Base-by-base conservation (phyloP, 495 filamentous ascomycete genomes). In the Penicillium antarcticum region DNA sequence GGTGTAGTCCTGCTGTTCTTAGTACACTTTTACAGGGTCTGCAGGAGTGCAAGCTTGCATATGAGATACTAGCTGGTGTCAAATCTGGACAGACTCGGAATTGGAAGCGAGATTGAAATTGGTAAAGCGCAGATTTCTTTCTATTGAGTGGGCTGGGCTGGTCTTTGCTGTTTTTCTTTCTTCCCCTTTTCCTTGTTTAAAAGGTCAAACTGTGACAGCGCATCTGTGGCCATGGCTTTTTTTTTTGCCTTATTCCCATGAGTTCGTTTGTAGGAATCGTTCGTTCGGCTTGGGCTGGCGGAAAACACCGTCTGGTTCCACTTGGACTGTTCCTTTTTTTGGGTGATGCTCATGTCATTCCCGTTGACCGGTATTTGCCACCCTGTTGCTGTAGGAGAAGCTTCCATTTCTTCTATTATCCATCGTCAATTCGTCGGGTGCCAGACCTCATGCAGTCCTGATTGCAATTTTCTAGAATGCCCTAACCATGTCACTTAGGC, bases 381-480 rank as follows among this genome's bases (percentile, higher is more conserved):
- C 26, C 8, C 26, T 29, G 26, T 29, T 5, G 4, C 26, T 26
- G 18, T 26, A 48, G 36, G 49, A 50, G 49, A 61, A 56, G 40
- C 48, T 61, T 61, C 54, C 19, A 51, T 61, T 39, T 23, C 49
- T 63, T 63, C 57, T 53, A 50, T 57, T 54, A 58, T 57, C 42
- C 51, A 57, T 51, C 26, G 1, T 42, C 48, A 45, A 52, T 13
- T 23, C 29, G 26, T 50, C 47, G 37, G 51, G 42, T 37, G 42
- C 45, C 18, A 32, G 36, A 46, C 32, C 33, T 35, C 37, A 48
- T 36, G 51, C 46, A 52, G 58, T 36, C 55, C 48, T 40, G 40
- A 59, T 59, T 57, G 47, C 16, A 59, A 62, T 59, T 55, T 49
- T 62, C 59, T 57, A 51, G 53, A 65, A 62, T 34, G 47, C 44